Conservation (phyloP, 108 stramenopile species). For the Fragilariopsis cylindrus region DNA sequence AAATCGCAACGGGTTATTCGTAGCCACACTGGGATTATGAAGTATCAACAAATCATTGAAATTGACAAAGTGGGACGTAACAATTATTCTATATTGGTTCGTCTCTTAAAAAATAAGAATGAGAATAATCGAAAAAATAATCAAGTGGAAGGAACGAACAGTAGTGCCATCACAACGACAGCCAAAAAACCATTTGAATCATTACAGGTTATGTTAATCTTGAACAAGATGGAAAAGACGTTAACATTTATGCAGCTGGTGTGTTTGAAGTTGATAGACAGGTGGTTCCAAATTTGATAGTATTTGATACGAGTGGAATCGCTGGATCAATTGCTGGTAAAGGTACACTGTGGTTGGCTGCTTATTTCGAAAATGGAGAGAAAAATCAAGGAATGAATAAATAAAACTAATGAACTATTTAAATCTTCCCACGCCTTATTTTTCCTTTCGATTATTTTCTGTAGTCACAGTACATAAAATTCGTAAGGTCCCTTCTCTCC, state of each 20-base stretch:
- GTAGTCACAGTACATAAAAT: too few species aligned
- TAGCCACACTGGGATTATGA: constrained; percentile 51
- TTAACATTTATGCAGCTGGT: constrained; percentile 52
- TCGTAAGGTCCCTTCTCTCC: too few species aligned
- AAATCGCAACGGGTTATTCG: constrained; percentile 51
- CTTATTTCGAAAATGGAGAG: constrained; percentile 34
- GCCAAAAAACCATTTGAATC: constrained; percentile 50
- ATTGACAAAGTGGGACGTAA: constrained; percentile 50
- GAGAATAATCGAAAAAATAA: not conserved
- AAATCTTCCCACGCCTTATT: too few species aligned
- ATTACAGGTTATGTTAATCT: constrained; percentile 51
- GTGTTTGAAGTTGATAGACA: constrained; percentile 54
- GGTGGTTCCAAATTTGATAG: constrained; percentile 48
- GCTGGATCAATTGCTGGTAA: constrained; percentile 58
- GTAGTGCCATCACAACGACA: constrained; percentile 16
- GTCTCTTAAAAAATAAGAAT: constrained; percentile 14
- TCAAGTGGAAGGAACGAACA: not conserved
- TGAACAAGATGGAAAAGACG: constrained; percentile 45
- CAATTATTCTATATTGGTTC: constrained; percentile 44
- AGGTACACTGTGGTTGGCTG: constrained; percentile 56
- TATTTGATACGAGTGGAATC: constrained; percentile 56
- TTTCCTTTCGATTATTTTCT: too few species aligned
- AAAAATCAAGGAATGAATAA: not conserved
- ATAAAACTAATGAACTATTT: too few species aligned
- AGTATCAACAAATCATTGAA: constrained; percentile 46